These are phyloP conservation scores for Calonectria fujianensis DNA, from an alignment of 2,329 filamentous ascomycete species.

Conservation along the genomic window DNA sequence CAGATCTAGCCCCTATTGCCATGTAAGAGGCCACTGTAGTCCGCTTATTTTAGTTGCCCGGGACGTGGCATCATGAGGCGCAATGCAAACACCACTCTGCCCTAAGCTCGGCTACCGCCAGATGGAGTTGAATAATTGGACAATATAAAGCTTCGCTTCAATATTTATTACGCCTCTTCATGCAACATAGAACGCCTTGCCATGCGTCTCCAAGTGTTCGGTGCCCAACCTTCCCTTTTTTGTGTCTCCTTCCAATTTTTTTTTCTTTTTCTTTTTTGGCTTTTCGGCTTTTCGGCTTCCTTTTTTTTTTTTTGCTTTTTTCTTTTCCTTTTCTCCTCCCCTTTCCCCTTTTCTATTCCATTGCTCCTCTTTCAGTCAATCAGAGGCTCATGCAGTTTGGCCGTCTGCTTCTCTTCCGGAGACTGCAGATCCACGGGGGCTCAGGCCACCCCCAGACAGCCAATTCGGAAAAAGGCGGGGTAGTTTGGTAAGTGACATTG, in stretches of 20 bases:
- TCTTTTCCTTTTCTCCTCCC: background rate
- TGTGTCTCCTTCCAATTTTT: background rate
- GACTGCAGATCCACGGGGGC: background rate
- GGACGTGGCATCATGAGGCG: background rate
- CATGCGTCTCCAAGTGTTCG: background rate
- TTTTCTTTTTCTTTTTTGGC: background rate
- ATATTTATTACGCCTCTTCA: background rate
- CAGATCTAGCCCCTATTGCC: background rate
- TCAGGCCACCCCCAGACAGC: background rate
- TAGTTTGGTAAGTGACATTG: background rate
- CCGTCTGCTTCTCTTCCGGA: background rate
- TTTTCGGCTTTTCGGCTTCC: background rate
- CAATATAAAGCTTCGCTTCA: no score
- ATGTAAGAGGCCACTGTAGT: background rate
- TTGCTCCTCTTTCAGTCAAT: background rate
- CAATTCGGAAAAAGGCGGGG: background rate
- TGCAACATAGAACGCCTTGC: background rate
- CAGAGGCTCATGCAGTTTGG: background rate
- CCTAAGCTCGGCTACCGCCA: background rate
- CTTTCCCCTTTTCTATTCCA: background rate
- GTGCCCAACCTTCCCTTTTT: background rate
- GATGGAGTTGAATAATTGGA: background rate
- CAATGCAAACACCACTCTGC: background rate
- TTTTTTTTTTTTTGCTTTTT: background rate
- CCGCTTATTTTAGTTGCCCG: constrained; percentile 17